These are phyloP conservation scores for Tetrapisispora fleetii DNA, from an alignment of 805 yeast species.

Conservation along the genomic window DNA sequence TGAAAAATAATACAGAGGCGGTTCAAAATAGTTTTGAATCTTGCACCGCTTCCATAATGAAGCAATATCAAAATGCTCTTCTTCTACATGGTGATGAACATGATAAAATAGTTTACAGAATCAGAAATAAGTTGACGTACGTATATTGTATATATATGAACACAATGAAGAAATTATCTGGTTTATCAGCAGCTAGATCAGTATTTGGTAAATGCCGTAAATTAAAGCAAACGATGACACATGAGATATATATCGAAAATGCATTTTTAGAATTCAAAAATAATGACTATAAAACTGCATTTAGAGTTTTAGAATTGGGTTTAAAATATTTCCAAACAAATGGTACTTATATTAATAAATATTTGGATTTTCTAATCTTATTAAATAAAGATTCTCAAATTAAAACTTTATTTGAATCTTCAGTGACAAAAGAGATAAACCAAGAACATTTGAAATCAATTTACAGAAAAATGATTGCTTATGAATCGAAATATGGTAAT, in stretches of 20 bases:
- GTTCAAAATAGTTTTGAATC: conserved; percentile 41
- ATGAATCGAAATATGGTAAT: conserved; percentile 65
- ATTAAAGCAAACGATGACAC: conserved; percentile 44
- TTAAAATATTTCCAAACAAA: conserved; percentile 44
- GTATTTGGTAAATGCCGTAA: conserved; percentile 64
- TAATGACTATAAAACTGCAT: conserved; percentile 58
- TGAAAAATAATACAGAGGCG: conserved; percentile 39
- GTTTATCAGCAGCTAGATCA: conserved; percentile 61
- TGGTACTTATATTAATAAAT: conserved; percentile 55
- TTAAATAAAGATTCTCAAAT: conserved; percentile 64
- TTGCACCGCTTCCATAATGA: conserved; percentile 39
- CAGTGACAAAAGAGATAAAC: conserved; percentile 40
- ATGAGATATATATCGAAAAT: conserved; percentile 70
- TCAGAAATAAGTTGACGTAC: conserved; percentile 38
- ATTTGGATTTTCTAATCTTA: conserved; percentile 61
- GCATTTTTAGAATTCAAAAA: conserved; percentile 70
- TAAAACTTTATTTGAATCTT: conserved; percentile 72
- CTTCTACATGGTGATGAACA: conserved; percentile 7
- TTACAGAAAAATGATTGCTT: conserved; percentile 50
- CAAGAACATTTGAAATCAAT: conserved; percentile 35
- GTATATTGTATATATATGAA: conserved; percentile 65
- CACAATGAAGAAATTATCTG: conserved; percentile 55
- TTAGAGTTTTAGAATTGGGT: conserved; percentile 71
- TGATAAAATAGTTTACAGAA: conserved; percentile 7
- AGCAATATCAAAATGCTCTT: conserved; percentile 25